phyloP scores from a whole-genome alignment of 176 grass and related monocot species.

The Puya raimondii region DNA sequence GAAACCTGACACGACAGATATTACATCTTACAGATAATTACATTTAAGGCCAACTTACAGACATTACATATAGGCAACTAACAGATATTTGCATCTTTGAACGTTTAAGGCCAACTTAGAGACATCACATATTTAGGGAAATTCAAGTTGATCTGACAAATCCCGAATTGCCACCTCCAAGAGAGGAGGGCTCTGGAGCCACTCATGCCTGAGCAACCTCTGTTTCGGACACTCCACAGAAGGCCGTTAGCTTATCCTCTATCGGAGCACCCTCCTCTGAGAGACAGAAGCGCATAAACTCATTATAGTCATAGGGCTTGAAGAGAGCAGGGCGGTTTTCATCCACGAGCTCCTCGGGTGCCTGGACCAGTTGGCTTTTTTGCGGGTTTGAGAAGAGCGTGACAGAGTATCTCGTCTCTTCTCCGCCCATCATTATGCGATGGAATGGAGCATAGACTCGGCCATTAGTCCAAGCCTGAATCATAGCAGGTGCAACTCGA shows the following conservation, averaged over 20 bases:
- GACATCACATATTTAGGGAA: too few relatives aligned
- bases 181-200: neutral
- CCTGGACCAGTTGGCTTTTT: constrained; percentile 14
- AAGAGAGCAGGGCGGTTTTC: constrained; percentile 47
- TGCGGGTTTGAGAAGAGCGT: constrained; percentile 48
- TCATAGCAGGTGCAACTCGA: neutral
- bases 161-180: neutral
- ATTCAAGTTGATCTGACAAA: neutral
- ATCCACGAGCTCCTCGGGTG: constrained; percentile 44
- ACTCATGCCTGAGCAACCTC: neutral
- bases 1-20: too few relatives aligned
- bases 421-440: constrained; percentile 27
- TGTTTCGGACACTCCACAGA: neutral
- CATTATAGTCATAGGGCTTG: constrained; percentile 10
- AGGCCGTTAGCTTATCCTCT: neutral
- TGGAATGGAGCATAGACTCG: constrained; percentile 41
- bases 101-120: too few relatives aligned
- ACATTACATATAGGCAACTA: too few relatives aligned
- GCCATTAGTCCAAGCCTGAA: constrained; percentile 66
- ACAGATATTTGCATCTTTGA: too few relatives aligned
- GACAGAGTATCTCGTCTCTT: constrained; percentile 39
- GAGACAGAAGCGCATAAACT: neutral
- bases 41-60: too few relatives aligned
- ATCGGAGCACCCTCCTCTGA: neutral
- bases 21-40: too few relatives aligned